Evolutionary conservation across 805 yeast species (phyloP).

Genomic region (Millerago galiae): DNA sequence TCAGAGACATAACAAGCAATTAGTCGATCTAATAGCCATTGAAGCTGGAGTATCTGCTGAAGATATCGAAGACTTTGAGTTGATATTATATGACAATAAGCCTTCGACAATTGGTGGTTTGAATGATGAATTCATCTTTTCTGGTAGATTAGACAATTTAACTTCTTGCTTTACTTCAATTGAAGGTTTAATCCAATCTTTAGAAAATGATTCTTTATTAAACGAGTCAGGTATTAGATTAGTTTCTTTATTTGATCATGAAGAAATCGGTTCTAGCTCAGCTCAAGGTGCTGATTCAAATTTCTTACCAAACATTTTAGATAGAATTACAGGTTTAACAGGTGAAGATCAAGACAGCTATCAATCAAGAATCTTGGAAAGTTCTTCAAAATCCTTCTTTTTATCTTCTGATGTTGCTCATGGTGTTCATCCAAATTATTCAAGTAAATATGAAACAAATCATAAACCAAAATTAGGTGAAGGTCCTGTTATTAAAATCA

Average conservation of each 20-base stretch:
- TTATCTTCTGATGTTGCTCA: constrained; percentile 96
- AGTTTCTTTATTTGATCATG: constrained; percentile 88
- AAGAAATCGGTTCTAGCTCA: constrained; percentile 88
- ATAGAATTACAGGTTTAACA: constrained; percentile 50
- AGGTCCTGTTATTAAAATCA: constrained; percentile 91
- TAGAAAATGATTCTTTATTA: constrained; percentile 31
- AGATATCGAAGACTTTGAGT: constrained; percentile 84
- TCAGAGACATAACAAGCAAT: constrained; percentile 69
- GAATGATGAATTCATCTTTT: constrained; percentile 82
- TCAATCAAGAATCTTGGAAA: constrained; percentile 40
- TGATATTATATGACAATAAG: constrained; percentile 80
- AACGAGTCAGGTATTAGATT: constrained; percentile 57
- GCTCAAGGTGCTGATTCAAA: constrained; percentile 97
- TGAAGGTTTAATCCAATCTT: constrained; percentile 57
- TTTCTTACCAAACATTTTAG: constrained; percentile 72
- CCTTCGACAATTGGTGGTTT: constrained; percentile 81
- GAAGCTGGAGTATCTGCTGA: constrained; percentile 47
- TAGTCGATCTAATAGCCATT: constrained; percentile 62
- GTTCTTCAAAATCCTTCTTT: constrained; percentile 75
- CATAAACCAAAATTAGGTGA: constrained; percentile 78
- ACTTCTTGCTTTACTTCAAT: constrained; percentile 81
- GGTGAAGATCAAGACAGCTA: constrained; percentile 22
- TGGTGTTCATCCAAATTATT: constrained; percentile 92
- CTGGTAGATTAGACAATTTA: constrained; percentile 87
- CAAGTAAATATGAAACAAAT: constrained; percentile 62